phyloP scores from a whole-genome alignment of 2,329 filamentous ascomycete species.

The Madurella fahalii region DNA sequence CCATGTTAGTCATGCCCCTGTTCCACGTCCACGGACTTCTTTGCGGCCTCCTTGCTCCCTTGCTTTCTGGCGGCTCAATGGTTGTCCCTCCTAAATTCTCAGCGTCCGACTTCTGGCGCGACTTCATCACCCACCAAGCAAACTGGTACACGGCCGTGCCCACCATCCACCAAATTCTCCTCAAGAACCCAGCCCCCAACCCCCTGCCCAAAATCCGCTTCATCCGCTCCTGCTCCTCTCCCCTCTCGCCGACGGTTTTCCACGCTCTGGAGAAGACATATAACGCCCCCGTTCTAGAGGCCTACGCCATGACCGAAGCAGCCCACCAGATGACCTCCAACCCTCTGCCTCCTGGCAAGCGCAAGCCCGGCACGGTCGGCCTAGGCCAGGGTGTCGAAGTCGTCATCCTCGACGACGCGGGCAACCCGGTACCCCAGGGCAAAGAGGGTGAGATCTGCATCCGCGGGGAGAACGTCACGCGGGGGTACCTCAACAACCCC shows the following conservation, averaged over 20 bases:
- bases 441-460: conserved; percentile 79
- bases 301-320: conserved; percentile 90
- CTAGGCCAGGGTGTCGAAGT: conserved; percentile 80
- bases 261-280: conserved; percentile 72
- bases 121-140: conserved; percentile 68
- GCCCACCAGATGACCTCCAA: conserved; percentile 82
- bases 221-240: conserved; percentile 82
- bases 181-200: conserved; percentile 65
- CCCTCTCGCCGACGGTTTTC: conserved; percentile 76
- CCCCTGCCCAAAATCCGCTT: conserved; percentile 74
- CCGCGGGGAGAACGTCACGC: conserved; percentile 75
- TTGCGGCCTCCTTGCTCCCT: conserved; percentile 73
- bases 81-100: conserved; percentile 78
- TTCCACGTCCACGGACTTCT: conserved; percentile 90
- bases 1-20: conserved; percentile 83
- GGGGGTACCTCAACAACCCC: conserved; percentile 80
- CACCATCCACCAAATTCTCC: conserved; percentile 84
- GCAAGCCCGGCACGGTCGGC: conserved; percentile 78
- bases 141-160: conserved; percentile 95
- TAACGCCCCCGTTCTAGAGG: conserved; percentile 77
- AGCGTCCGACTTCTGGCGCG: conserved; percentile 74
- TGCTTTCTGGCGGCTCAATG: conserved; percentile 72
- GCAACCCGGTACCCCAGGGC: conserved; percentile 64
- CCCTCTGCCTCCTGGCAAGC: conserved; percentile 64
- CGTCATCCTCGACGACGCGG: conserved; percentile 67